phyloP scores from a whole-genome alignment of 352 stramenopile genomes.

The Phytopythium montanum region DNA sequence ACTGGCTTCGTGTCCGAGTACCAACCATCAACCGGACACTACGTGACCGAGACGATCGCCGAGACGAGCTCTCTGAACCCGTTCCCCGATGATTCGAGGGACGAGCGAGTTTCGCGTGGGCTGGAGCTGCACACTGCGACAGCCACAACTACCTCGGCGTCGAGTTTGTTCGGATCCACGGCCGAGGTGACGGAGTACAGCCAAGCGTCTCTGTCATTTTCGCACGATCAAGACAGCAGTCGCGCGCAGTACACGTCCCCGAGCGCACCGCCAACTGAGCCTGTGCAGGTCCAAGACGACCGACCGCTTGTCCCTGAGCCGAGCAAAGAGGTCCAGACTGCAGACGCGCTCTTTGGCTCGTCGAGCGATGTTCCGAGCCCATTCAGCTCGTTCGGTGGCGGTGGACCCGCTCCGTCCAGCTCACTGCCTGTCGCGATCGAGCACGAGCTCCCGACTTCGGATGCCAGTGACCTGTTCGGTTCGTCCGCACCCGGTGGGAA shows the following conservation, averaged over 20 bases:
- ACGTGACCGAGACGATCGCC: constrained; percentile 25
- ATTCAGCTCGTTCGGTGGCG: constrained; percentile 42
- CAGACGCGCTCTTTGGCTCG: constrained; percentile 58
- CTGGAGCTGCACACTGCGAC: not conserved
- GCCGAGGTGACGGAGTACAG: not conserved
- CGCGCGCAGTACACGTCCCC: not conserved
- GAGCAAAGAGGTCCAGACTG: constrained; percentile 29
- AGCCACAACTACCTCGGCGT: not conserved
- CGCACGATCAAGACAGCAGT: not conserved
- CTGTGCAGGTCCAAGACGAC: not conserved
- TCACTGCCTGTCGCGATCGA: constrained; percentile 13
- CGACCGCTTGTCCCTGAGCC: not conserved
- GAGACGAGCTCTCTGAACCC: constrained; percentile 1
- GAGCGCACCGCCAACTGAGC: not conserved
- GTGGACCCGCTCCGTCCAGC: constrained; percentile 3
- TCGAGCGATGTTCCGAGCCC: constrained; percentile 49
- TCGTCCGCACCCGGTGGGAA: constrained; percentile 20
- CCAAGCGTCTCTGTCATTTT: constrained; percentile 2
- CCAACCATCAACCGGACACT: constrained; percentile 26
- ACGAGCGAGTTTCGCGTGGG: not conserved
- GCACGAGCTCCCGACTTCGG: constrained; percentile 50
- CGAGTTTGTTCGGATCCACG: constrained; percentile 2
- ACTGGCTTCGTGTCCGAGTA: constrained; percentile 33
- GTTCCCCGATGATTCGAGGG: constrained; percentile 5
- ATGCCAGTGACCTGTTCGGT: constrained; percentile 59